phyloP scores from a whole-genome alignment of 169 alveolate genomes.

The Plasmodium inui region DNA sequence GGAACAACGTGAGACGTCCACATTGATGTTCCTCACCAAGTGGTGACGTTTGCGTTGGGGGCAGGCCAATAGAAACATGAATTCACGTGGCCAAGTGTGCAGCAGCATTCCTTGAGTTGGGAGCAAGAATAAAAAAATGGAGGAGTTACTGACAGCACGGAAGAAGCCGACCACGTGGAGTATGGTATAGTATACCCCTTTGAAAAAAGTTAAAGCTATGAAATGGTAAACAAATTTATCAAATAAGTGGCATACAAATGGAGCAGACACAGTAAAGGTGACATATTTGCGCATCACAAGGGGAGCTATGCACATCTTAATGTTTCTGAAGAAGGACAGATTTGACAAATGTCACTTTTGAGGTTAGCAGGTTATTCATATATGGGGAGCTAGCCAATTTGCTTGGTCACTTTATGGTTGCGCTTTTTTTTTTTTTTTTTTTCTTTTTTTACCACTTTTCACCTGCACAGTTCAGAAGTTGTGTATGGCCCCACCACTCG shows the following conservation, averaged over 20 bases:
- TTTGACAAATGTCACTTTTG: neutral
- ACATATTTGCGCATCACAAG: neutral
- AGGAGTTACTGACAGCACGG: neutral
- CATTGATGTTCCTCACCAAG: neutral
- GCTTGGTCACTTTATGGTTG: neutral
- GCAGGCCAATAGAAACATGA: neutral
- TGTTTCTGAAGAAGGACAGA: neutral
- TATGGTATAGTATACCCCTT: neutral
- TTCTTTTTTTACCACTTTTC: neutral
- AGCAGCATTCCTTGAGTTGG: neutral
- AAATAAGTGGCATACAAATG: neutral
- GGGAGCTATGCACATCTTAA: neutral
- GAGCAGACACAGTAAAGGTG: neutral
- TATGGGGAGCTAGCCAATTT: neutral
- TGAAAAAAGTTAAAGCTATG: neutral
- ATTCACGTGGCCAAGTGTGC: neutral
- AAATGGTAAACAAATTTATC: neutral
- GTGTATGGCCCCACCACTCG: conserved; percentile 54
- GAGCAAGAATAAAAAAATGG: neutral
- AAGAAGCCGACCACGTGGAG: neutral
- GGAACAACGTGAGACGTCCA: neutral
- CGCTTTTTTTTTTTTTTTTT: neutral
- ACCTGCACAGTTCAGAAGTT: conserved; percentile 57
- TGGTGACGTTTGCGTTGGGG: neutral
- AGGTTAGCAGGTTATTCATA: neutral